A percentile compares a stretch with the other conserved stretches of the same genome.
These are phyloP conservation scores for Xylariaceae sp. DNA, from an alignment of 2,329 filamentous ascomycete genomes.

Conservation along the genomic window DNA sequence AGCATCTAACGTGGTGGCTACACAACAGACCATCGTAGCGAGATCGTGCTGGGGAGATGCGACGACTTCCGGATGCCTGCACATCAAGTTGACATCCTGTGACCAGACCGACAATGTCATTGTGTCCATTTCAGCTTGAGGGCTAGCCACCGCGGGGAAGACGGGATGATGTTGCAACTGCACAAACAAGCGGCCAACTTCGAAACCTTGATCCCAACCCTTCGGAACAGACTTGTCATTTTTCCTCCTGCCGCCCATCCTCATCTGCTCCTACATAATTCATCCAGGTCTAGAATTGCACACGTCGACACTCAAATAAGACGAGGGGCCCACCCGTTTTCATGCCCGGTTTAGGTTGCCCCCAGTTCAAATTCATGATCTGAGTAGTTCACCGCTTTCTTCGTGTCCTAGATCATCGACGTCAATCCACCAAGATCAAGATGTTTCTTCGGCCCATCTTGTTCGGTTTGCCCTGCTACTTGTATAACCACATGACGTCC, in stretches of 20 bases:
- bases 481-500: too few relatives aligned
- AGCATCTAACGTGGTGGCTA: slow-evolving; percentile 25
- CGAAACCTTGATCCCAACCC: slow-evolving; percentile 8
- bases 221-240: slow-evolving; percentile 17
- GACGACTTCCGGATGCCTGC: slow-evolving; percentile 20
- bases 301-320: background rate
- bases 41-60: slow-evolving; percentile 16
- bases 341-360: slow-evolving; percentile 15
- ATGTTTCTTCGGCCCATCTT: too few relatives aligned
- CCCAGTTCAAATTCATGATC: slow-evolving; percentile 8
- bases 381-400: slow-evolving; percentile 15
- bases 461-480: too few relatives aligned
- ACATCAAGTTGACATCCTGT: slow-evolving; percentile 16
- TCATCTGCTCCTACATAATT: background rate
- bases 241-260: slow-evolving; percentile 7
- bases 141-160: slow-evolving; percentile 16
- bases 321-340: background rate
- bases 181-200: slow-evolving; percentile 3
- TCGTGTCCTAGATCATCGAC: too few relatives aligned
- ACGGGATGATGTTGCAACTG: slow-evolving; percentile 11
- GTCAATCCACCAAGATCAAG: too few relatives aligned
- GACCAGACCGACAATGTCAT: slow-evolving; percentile 4
- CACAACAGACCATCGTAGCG: slow-evolving; percentile 25
- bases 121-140: slow-evolving; percentile 10
- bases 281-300: background rate